These are phyloP conservation scores for Clarkia xantiana DNA, from an alignment of 345 rosid species.

Conservation along the genomic window DNA sequence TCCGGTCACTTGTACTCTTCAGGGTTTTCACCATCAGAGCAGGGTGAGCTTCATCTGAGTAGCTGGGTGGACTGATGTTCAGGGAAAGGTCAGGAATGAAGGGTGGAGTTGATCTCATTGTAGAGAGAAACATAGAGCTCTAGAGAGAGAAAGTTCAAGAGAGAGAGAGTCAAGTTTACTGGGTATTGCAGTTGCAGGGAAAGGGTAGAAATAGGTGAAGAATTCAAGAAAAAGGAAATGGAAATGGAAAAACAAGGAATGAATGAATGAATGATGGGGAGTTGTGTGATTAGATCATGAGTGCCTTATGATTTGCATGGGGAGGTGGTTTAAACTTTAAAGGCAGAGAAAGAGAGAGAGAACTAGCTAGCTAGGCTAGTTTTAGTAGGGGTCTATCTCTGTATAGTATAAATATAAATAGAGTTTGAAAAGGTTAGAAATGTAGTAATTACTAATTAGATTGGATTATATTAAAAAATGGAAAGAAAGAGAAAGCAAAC, in stretches of 20 bases:
- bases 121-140: slow-evolving; percentile 22
- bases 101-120: slow-evolving; percentile 15
- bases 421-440: slow-evolving; percentile 11
- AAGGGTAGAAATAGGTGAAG: background rate
- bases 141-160: slow-evolving; percentile 7
- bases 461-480: background rate
- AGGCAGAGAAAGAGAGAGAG: slow-evolving; percentile 13
- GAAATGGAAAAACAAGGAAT: slow-evolving; percentile 6
- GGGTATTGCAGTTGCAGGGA: slow-evolving; percentile 13
- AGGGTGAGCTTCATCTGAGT: slow-evolving; percentile 12
- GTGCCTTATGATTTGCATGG: slow-evolving; percentile 81
- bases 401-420: slow-evolving; percentile 17
- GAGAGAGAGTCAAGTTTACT: slow-evolving; percentile 7
- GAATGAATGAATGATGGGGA: slow-evolving; percentile 7
- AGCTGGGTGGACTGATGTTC: slow-evolving; percentile 80
- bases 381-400: slow-evolving; percentile 27
- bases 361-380: slow-evolving; percentile 16
- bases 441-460: slow-evolving; percentile 4
- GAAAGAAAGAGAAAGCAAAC: slow-evolving; percentile 9
- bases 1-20: slow-evolving; percentile 22
- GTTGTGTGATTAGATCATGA: slow-evolving; percentile 67
- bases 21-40: slow-evolving; percentile 11
- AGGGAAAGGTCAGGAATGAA: slow-evolving; percentile 69
- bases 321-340: slow-evolving; percentile 6
- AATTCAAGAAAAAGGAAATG: slow-evolving; percentile 2